Base-by-base conservation (phyloP, 2,329 filamentous ascomycete genomes). In the Pseudomassariella vexata region DNA sequence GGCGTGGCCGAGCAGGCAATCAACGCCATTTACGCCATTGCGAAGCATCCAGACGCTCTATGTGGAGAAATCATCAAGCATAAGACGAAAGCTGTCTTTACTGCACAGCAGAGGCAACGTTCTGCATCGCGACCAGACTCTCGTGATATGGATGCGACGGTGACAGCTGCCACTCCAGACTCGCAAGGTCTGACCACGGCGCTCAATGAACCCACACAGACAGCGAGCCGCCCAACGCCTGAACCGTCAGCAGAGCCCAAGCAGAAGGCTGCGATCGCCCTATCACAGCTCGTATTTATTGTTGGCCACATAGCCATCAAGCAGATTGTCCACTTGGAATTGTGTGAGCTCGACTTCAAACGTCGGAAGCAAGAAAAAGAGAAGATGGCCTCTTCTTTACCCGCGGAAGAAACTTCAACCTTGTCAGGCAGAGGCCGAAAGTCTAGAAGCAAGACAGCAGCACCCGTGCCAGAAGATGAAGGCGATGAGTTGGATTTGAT, bases 331-430 rank as follows among this genome's bases (percentile, higher is more conserved):
- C 92, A 98, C 55, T 75, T 98, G 9, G 92, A 98, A 50, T 71
- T 96, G n/a, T 95, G 89, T 55, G 92, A 98, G 54, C 78, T 92
- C 30, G 92, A 98, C 58, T 98, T 98, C 61, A 98, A 98, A 67
- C 84, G 90, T 33, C 77, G 90, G 44, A 98, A 98, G 67, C 82
- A 85, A 24, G 86, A 92, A 38, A 86, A 88, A 47, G 85, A 92
- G 52, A 89, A 87, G 65, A 70, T 60, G 10, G 51, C 63, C 3
- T 59, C 64, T 0, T 44, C 62, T 34, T 68, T 69, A 44, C 37
- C 47, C 3, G 58, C 57, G 1, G 63, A 66, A 7, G 52, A 53
- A 24, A 47, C 56, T 45, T 22, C 47, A 9, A 36, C 41, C 2
- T 49, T 55, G 12, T 45, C 40, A 6, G 45, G 35, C 9, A 36